Evolutionary conservation across 2,329 filamentous ascomycete species (phyloP), one percentile per base, ranked within the genome.

Genomic region (Trichoderma gracile): DNA sequence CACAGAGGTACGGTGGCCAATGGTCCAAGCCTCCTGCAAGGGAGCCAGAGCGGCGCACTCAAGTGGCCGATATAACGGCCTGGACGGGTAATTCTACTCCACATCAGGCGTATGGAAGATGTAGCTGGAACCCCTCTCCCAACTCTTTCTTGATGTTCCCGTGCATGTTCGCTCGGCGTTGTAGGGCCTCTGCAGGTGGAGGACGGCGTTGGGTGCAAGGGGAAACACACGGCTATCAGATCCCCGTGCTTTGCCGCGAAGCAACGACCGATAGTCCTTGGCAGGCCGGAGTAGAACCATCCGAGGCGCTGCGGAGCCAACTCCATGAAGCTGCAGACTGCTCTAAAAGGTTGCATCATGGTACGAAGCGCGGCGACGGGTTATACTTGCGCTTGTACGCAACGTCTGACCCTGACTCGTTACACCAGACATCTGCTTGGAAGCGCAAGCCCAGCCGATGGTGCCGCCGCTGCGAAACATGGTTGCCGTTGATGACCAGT

Each of bases 1-100:
- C 49, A 38, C 47, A n/a, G 27, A 46, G 40, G 23, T 30, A 38
- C 40, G 27, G 49, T 54, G 40, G 15, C 59, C 59, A 62, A 62
- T 54, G 19, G 7, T n/a, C 33, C 17, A 45, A 61, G 54, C 53
- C 53, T 43, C 17, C 30, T 5, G 6, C 53, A 30, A 56, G 53
- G 40, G 53, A 55, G 15, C 17, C 21, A 10, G 19, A 42, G 23
- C 40, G 15, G 38, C 43, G 42, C 27, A 33, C n/a, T 10, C 25
- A 17, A 27, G 42, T 23, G 53, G 38, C 53, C 40, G 23, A 43
- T 38, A 56, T 45, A 10, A 59, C 21, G 46, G 17, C 21, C 42
- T 49, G 21, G 17, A 10, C 30, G 19, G 14, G 38, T 45, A 27
- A 8, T 42, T 2, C 1, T 30, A n/a, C 17, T 40, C 33, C 33